Percentiles rank a stretch among this genome's conserved stretches.
These are phyloP conservation scores for Stephania cephalantha DNA, from an alignment of 164 flowering plant species.

Conservation along the genomic window DNA sequence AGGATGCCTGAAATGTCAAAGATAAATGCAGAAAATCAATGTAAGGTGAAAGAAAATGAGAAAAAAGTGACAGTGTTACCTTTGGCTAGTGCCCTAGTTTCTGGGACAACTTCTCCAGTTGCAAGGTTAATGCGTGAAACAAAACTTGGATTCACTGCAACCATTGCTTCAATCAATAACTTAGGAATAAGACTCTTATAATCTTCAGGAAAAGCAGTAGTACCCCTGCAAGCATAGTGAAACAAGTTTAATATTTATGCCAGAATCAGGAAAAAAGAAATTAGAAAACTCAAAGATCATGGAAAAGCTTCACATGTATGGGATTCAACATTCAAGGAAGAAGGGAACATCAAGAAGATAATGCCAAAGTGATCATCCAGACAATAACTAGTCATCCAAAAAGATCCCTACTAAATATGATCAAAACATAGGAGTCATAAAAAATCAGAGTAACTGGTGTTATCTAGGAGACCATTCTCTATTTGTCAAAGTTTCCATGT, in stretches of 20 bases:
- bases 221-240: conserved; percentile 55
- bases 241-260: neutral
- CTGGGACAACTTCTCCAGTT: conserved; percentile 84
- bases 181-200: conserved; percentile 78
- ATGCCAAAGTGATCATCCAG: neutral
- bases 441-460: too few species aligned
- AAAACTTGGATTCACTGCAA: conserved; percentile 56
- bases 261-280: neutral
- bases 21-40: conserved; percentile 9
- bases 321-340: neutral
- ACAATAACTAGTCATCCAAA: too few species aligned
- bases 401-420: too few species aligned
- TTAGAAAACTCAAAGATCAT: neutral
- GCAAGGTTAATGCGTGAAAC: conserved; percentile 86
- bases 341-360: neutral
- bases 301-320: neutral
- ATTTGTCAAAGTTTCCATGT: too few species aligned
- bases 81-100: conserved; percentile 83
- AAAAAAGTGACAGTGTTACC: conserved; percentile 33
- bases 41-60: conserved; percentile 4
- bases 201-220: conserved; percentile 92
- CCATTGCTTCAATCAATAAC: conserved; percentile 75
- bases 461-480: too few species aligned
- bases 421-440: too few species aligned
- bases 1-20: conserved; percentile 54